phyloP scores from a whole-genome alignment of 2,329 filamentous ascomycete species.

The Nannizzia gypsea region DNA sequence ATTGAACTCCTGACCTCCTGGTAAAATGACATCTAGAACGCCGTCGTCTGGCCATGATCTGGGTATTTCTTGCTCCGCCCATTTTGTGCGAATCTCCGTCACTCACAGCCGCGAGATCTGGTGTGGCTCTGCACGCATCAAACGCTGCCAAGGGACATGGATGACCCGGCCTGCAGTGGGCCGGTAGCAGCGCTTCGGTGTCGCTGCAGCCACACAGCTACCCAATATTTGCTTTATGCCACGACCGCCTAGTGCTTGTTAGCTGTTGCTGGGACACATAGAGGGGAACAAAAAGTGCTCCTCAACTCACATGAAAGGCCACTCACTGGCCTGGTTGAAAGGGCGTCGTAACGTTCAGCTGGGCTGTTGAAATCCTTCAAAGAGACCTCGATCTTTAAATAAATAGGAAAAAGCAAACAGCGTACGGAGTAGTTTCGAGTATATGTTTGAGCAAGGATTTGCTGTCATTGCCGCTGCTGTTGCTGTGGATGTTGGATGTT shows the following conservation, averaged over 20 bases:
- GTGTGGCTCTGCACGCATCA: not conserved
- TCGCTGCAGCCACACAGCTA: not conserved
- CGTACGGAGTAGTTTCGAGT: not conserved
- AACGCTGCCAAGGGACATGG: not conserved
- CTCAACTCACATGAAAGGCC: not conserved
- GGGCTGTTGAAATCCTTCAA: not conserved
- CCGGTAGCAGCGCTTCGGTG: not conserved
- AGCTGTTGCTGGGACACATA: not conserved
- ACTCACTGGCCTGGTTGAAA: not conserved
- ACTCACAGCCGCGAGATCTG: not conserved
- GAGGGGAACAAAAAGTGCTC: not conserved
- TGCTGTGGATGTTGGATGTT: not conserved
- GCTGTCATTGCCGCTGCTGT: not conserved
- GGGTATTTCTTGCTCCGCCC: not conserved
- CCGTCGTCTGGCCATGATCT: not conserved
- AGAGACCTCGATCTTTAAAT: not conserved
- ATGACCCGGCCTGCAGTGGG: not conserved
- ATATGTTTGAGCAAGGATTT: not conserved
- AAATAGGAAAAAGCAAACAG: not conserved
- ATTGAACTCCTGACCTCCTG: not conserved
- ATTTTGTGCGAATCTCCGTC: not conserved
- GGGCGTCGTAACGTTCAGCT: not conserved
- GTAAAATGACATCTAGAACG: not conserved
- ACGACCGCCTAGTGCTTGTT: not conserved
- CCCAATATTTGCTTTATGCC: not conserved